Evolutionary conservation across 2,329 filamentous ascomycete genomes (phyloP), one percentile per base, ranked within the genome.

Genomic region (Hypomyces perniciosus): DNA sequence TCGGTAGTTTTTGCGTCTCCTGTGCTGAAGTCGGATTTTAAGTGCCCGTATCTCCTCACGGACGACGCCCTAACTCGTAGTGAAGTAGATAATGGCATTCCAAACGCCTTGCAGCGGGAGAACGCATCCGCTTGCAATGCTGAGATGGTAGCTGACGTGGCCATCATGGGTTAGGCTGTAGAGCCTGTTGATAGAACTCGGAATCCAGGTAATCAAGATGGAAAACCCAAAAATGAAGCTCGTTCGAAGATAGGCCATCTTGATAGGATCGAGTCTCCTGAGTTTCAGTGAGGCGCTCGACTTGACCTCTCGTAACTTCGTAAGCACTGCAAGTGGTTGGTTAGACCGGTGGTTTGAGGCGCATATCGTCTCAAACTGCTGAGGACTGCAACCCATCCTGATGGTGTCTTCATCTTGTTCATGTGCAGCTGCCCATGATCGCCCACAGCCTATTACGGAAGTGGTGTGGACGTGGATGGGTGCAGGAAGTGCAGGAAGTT

Each of bases 31-130:
- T 28, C 53, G 58, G 13, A 50, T 55, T 41, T 49, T 61, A 6
- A 55, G 28, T 13, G 48, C 45, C 38, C 41, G 54, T 4, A 57
- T n/a, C 41, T 64, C 65, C n/a, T 62, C 64, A 39, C 57, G 38
- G 8, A 70, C 56, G 1, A 54, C 59, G 10, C 55, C 59, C 77
- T 75, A 80, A 57, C 75, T 87, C 1, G 85, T 87, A 3, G 78
- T 80, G 54, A 86, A 79, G 65, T 89, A 92, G 46, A 92, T 88
- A 44, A 88, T 68, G 33, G 84, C 79, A 61, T 92, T 92, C 86
- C 87, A 91, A 44, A 90, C 80, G 1, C 88, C 88, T 64, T 92
- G 88, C 0, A 90, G 72, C 0, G 88, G 86, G 4, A 92, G 72
- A 0, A 91, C 86, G 9, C 87, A 75, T 2, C 84, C 83, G 27